Conservation (phyloP, 768 basidiomycete genomes). For the Cyathus striatus region DNA sequence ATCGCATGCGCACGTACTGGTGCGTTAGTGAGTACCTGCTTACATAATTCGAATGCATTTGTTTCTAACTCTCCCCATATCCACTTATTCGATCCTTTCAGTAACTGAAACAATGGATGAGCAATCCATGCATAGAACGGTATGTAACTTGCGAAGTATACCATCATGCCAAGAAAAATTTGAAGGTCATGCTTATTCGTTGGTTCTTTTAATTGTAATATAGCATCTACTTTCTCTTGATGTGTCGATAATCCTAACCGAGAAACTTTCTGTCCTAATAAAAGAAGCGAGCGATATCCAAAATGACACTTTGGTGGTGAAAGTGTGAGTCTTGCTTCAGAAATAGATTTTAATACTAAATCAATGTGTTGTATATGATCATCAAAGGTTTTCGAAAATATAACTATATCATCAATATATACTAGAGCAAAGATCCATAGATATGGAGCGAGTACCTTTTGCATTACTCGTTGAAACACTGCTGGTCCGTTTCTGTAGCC, state of each 20-base stretch:
- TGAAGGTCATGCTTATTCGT: constrained; percentile 15
- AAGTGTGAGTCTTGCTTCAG: constrained; percentile 10
- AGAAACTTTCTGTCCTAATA: constrained; percentile 36
- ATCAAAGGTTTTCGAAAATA: constrained; percentile 9
- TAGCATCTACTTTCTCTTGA: constrained; percentile 28
- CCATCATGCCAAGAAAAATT: too few species aligned
- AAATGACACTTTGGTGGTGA: constrained; percentile 29
- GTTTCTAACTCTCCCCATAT: constrained; percentile 15
- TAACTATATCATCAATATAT: too few species aligned
- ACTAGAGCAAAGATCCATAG: constrained; percentile 34
- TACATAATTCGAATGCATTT: constrained; percentile 18
- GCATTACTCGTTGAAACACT: too few species aligned
- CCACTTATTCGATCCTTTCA: constrained; percentile 20
- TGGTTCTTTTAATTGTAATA: constrained; percentile 21
- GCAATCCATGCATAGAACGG: too few species aligned
- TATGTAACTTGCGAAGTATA: too few species aligned
- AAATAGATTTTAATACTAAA: constrained; percentile 19
- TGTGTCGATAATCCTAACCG: constrained; percentile 29
- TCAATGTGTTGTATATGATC: constrained; percentile 26
- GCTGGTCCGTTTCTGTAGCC: too few species aligned
- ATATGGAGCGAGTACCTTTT: constrained; percentile 28
- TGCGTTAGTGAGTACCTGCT: too few species aligned
- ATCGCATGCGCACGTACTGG: constrained; percentile 26
- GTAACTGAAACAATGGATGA: too few species aligned
- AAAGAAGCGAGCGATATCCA: constrained; percentile 21